phyloP scores from a whole-genome alignment of 2,329 filamentous ascomycete species.

The Stemphylium vesicarium region DNA sequence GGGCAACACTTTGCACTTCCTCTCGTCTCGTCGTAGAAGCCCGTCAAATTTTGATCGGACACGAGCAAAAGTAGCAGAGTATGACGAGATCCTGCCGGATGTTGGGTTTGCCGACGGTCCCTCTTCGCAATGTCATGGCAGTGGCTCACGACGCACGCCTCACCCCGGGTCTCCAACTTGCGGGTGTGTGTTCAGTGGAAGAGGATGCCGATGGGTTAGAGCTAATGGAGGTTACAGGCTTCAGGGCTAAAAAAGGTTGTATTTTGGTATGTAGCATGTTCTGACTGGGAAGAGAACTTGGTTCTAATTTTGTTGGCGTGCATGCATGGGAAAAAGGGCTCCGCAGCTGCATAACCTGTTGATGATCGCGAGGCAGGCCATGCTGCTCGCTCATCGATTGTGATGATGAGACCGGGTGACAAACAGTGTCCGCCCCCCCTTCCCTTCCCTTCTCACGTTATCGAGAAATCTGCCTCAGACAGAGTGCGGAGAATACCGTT shows the following conservation, averaged over 20 bases:
- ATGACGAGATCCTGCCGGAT: constrained; percentile 26
- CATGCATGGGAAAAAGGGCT: background rate
- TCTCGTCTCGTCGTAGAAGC: constrained; percentile 7
- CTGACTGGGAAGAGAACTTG: too few species aligned
- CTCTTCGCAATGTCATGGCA: too few species aligned
- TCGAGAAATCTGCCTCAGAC: background rate
- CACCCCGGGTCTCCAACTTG: background rate
- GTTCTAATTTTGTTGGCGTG: too few species aligned
- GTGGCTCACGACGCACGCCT: constrained; percentile 8
- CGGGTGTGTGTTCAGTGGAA: background rate
- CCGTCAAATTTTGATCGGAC: constrained; percentile 13
- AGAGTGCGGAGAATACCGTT: constrained; percentile 7
- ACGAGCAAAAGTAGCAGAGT: constrained; percentile 13
- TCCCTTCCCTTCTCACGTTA: background rate
- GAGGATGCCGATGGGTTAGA: background rate
- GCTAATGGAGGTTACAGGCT: background rate
- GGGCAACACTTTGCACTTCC: background rate
- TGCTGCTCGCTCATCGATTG: background rate
- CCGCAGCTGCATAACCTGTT: background rate
- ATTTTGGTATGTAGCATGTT: too few species aligned
- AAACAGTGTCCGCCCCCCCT: background rate
- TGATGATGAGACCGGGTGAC: background rate
- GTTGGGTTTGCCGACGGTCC: background rate
- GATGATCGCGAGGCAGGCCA: background rate
- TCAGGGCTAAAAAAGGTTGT: too few species aligned